phyloP scores from a whole-genome alignment of 129 eudicot genomes.

The Arctium lappa region DNA sequence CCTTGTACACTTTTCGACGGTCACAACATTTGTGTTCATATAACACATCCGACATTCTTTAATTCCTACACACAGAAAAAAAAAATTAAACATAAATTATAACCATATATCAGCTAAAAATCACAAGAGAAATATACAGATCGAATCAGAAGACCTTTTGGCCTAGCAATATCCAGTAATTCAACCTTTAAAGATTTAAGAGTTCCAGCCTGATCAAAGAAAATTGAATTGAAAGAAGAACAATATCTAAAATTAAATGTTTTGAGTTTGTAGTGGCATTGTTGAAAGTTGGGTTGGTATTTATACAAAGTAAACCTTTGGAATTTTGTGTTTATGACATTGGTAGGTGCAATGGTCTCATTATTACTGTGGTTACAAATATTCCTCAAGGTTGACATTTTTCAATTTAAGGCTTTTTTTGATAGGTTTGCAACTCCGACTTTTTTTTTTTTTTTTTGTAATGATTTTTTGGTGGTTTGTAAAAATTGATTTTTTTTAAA shows the following conservation, averaged over 20 bases:
- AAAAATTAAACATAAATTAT: neutral
- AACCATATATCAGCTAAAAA: neutral
- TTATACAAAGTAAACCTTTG: neutral
- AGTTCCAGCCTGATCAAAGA: neutral
- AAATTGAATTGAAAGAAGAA: neutral
- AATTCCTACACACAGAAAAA: neutral
- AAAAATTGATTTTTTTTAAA: neutral
- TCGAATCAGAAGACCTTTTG: neutral
- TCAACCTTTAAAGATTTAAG: no score
- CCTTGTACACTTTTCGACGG: neutral
- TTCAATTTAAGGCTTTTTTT: neutral
- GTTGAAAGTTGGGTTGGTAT: neutral
- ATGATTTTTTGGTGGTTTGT: neutral
- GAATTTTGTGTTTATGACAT: neutral
- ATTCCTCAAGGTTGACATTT: neutral
- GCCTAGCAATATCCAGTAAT: no score
- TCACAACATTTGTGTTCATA: slow-evolving; percentile 11
- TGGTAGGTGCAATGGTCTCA: neutral
- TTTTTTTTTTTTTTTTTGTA: neutral
- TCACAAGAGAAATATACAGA: neutral
- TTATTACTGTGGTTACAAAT: neutral
- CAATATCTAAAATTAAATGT: neutral
- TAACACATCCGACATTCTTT: neutral
- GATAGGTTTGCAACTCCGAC: neutral
- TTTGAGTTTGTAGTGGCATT: neutral